Conservation (phyloP, 2,329 filamentous ascomycete species). For the Westerdykella ornata region DNA sequence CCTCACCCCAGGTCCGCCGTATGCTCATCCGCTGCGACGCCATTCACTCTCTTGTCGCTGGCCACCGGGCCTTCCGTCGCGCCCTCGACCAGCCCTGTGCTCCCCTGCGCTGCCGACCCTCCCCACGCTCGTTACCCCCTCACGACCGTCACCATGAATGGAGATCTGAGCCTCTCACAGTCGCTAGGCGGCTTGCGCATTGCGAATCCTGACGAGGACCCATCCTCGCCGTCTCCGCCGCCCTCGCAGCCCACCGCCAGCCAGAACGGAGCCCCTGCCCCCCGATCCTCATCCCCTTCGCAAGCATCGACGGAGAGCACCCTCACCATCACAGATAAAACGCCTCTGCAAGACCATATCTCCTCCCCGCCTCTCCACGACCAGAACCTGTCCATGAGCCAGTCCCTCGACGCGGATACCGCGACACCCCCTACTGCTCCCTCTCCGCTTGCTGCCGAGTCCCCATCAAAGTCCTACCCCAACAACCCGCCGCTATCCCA, state of each 20-base stretch:
- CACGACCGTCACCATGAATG: slow-evolving; percentile 60
- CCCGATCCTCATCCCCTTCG: slow-evolving; percentile 24
- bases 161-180: slow-evolving; percentile 85
- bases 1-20: slow-evolving; percentile 29
- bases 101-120: slow-evolving; percentile 15
- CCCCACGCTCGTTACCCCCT: slow-evolving; percentile 18
- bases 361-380: slow-evolving; percentile 28
- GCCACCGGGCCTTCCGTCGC: slow-evolving; percentile 10
- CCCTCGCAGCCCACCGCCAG: slow-evolving; percentile 9
- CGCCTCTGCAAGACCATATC: slow-evolving; percentile 21
- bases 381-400: slow-evolving; percentile 25
- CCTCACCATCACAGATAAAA: slow-evolving; percentile 30
- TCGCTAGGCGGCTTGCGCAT: slow-evolving; percentile 91
- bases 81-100: slow-evolving; percentile 15
- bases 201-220: slow-evolving; percentile 83
- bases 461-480: slow-evolving; percentile 22
- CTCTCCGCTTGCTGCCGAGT: slow-evolving; percentile 23
- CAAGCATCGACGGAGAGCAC: slow-evolving; percentile 33
- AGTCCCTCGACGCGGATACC: slow-evolving; percentile 37
- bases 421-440: slow-evolving; percentile 19
- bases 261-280: slow-evolving; percentile 5
- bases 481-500: slow-evolving; percentile 31
- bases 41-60: slow-evolving; percentile 8
- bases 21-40: slow-evolving; percentile 11
- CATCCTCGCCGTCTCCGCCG: slow-evolving; percentile 27